A percentile compares a stretch with the other conserved stretches of the same genome.
phyloP scores from a whole-genome alignment of 1,284 basidiomycete genomes.

The Athelia psychrophila region DNA sequence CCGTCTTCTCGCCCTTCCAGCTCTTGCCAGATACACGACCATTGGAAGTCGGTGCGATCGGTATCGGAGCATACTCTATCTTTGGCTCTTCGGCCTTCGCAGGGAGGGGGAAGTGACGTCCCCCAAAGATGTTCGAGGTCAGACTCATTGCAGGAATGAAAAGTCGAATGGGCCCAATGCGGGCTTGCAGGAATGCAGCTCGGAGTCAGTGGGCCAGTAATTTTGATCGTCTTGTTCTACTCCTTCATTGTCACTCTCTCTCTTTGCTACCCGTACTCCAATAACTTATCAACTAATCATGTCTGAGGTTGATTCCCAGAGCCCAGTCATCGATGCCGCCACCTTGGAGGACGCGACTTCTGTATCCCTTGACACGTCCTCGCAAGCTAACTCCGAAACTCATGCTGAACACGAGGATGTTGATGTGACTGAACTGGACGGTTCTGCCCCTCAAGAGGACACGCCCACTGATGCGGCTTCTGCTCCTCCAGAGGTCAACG shows the following conservation, averaged over 20 bases:
- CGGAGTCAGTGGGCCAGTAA: too few species aligned
- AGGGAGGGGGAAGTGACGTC: too few species aligned
- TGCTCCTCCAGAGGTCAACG: neutral
- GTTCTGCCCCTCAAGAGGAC: constrained; percentile 16
- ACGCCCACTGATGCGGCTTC: constrained; percentile 12
- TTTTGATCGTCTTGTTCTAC: constrained; percentile 6
- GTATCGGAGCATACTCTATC: constrained; percentile 12
- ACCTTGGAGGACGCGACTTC: constrained; percentile 16
- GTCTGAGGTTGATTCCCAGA: constrained; percentile 41
- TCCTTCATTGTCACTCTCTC: constrained; percentile 19
- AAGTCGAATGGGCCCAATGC: too few species aligned
- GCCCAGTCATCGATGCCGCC: constrained; percentile 22
- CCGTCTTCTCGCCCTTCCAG: constrained; percentile 63
- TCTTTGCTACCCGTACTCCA: constrained; percentile 18
- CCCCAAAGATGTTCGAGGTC: neutral
- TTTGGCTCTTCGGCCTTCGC: too few species aligned
- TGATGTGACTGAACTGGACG: constrained; percentile 33
- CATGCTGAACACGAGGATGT: constrained; percentile 53
- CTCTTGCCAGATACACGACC: constrained; percentile 65
- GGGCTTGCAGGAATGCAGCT: too few species aligned
- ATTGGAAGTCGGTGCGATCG: constrained; percentile 49
- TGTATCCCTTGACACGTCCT: constrained; percentile 12
- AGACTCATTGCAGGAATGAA: neutral
- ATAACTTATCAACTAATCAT: constrained; percentile 33
- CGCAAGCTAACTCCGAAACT: constrained; percentile 11